Conservation (phyloP, 2,329 filamentous ascomycete species). For the Pestalotiopsis sp. region DNA sequence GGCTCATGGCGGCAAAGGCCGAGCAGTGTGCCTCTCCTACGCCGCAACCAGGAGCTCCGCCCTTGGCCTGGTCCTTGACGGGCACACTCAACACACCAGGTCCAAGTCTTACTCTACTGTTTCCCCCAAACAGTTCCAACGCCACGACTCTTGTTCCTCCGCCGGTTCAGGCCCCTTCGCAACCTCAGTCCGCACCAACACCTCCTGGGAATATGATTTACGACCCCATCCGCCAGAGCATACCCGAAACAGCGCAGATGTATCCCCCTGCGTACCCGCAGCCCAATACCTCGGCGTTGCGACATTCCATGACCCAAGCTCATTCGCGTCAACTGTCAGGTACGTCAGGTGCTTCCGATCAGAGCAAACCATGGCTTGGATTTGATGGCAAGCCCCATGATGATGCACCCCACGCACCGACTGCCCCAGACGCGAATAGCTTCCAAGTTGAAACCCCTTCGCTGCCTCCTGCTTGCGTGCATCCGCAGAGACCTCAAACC, state of each 20-base stretch:
- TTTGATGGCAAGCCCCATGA: conserved; percentile 30
- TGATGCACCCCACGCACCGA: conserved; percentile 34
- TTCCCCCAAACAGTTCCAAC: conserved; percentile 33
- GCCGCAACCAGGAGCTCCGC: conserved; percentile 35
- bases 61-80: conserved; percentile 84
- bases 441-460: conserved; percentile 29
- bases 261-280: conserved; percentile 54
- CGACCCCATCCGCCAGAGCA: conserved; percentile 60
- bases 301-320: conserved; percentile 41
- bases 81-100: conserved; percentile 85
- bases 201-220: conserved; percentile 63
- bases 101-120: conserved; percentile 81
- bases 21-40: conserved; percentile 51
- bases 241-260: conserved; percentile 51
- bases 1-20: conserved; percentile 41
- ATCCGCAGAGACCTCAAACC: conserved; percentile 37
- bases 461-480: conserved; percentile 23
- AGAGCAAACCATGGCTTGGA: conserved; percentile 18
- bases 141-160: conserved; percentile 49
- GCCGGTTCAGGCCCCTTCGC: conserved; percentile 16
- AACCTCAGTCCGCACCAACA: conserved; percentile 45
- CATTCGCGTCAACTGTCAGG: conserved; percentile 6
- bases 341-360: conserved; percentile 7
- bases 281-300: conserved; percentile 49
- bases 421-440: conserved; percentile 30